phyloP scores from a whole-genome alignment of 208 protist genomes.

The Leishmania amazonensis region DNA sequence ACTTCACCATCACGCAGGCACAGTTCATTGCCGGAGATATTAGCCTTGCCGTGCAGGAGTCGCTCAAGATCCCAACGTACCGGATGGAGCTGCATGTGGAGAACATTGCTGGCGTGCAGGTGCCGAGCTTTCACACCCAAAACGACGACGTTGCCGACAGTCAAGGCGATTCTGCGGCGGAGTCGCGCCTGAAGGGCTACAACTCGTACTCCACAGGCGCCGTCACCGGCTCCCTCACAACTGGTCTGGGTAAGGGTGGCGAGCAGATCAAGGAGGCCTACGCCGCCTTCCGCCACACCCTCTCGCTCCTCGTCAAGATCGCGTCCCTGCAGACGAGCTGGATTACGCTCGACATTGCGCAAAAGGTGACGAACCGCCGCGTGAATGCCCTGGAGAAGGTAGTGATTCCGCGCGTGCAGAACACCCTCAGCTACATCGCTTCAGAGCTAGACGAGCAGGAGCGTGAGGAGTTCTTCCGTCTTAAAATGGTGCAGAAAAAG shows the following conservation, averaged over 20 bases:
- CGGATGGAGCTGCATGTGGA: constrained; percentile 93
- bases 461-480: constrained; percentile 99
- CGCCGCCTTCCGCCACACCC: constrained; percentile 88
- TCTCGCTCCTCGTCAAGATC: constrained; percentile 94
- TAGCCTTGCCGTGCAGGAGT: constrained; percentile 94
- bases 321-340: constrained; percentile 98
- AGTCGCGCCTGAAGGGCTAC: constrained; percentile 5
- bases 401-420: constrained; percentile 97
- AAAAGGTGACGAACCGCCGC: constrained; percentile 99
- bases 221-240: constrained; percentile 45
- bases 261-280: constrained; percentile 94
- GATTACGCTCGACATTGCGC: constrained; percentile 97
- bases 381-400: constrained; percentile 99
- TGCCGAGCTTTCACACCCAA: constrained; percentile 93
- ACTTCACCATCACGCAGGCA: constrained; percentile 97
- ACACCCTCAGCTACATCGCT: constrained; percentile 98
- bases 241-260: constrained; percentile 97
- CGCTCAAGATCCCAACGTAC: constrained; percentile 89
- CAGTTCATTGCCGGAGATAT: constrained; percentile 98
- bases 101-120: constrained; percentile 98
- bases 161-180: constrained; percentile 7
- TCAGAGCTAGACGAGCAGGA: constrained; percentile 99
- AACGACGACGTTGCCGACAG: constrained; percentile 37
- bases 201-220: constrained; percentile 11
- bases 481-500: constrained; percentile 99